phyloP scores from a whole-genome alignment of 352 stramenopile species.

The Phytophthora pluvialis region DNA sequence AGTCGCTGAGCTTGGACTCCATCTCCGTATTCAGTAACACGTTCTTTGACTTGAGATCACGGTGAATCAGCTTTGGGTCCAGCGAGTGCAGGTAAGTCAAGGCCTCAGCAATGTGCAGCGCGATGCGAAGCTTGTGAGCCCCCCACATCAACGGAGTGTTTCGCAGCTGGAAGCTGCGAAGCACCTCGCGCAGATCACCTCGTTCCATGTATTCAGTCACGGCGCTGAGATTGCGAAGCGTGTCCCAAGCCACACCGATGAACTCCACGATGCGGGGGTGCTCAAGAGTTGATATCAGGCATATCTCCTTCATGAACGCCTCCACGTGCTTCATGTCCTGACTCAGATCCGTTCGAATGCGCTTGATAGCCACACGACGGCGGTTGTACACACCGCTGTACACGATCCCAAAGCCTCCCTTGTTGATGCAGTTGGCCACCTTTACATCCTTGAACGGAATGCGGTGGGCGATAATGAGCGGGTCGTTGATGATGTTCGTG shows the following conservation, averaged over 20 bases:
- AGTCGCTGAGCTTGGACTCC: conserved; percentile 82
- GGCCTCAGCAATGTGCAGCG: conserved; percentile 62
- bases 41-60: conserved; percentile 81
- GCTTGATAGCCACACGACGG: conserved; percentile 71
- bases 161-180: conserved; percentile 54
- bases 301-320: conserved; percentile 74
- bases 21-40: conserved; percentile 69
- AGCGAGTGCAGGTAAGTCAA: conserved; percentile 76
- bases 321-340: conserved; percentile 64
- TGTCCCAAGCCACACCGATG: conserved; percentile 71
- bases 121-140: conserved; percentile 59
- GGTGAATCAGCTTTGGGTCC: conserved; percentile 72
- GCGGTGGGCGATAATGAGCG: conserved; percentile 63
- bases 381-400: conserved; percentile 70
- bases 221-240: conserved; percentile 54
- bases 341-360: conserved; percentile 55
- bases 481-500: conserved; percentile 64
- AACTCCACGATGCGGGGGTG: conserved; percentile 75
- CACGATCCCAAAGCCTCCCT: conserved; percentile 68
- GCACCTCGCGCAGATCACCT: conserved; percentile 67
- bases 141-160: conserved; percentile 56
- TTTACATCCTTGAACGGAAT: conserved; percentile 71
- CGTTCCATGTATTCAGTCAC: conserved; percentile 82
- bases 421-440: conserved; percentile 65
- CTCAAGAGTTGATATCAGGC: conserved; percentile 58